Evolutionary conservation across 805 yeast genomes (phyloP), one percentile per base, ranked within the genome.

Genomic region (Starmera quercuum): DNA sequence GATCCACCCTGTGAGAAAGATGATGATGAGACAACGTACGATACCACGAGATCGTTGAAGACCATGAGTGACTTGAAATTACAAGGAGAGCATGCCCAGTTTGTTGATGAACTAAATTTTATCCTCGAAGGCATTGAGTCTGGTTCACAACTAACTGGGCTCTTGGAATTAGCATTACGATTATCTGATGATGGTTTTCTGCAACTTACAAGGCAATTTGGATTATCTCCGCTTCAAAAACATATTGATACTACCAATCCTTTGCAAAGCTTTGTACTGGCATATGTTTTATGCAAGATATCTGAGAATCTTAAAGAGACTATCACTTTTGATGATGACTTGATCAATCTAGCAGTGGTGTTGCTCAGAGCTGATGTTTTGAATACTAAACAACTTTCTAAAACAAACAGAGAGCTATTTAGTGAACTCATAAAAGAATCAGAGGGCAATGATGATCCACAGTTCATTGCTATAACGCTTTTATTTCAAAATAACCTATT

Each of bases 91-190:
- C 47, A 48, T 12, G 38, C 58, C 2, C 56, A 58, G 34, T 54
- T 43, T 30, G 45, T 46, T 28, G 64, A 63, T 32, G 66, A 64
- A 21, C 37, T 57, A 22, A 60, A 51, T n/a, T 62, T 60, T 34
- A 32, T 63, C 6, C 23, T 53, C 2, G 54, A 47, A 10, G 51
- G 47, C 1, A 35, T 46, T 10, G 32, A 49, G 1, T 30, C 46
- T 2, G 35, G 36, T 6, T 44, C 40, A 4, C 36, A 53, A 17
- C 30, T 42, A 4, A 29, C 39, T 4, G 26, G 38, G 0, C 13
- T 59, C 1, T 23, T 59, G 6, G 64, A 61, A 8, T 32, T 56
- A 7, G 46, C 49, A 3, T 28, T 49, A 20, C 51, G 41, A 24
- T 33, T 51, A 6, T 26, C 42, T 15, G 45, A 44, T 15, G 50